Evolutionary conservation across 306 rosid species (phyloP), one percentile per base, ranked within the genome.

Genomic region (barrel medic (Medicago truncatula)): DNA sequence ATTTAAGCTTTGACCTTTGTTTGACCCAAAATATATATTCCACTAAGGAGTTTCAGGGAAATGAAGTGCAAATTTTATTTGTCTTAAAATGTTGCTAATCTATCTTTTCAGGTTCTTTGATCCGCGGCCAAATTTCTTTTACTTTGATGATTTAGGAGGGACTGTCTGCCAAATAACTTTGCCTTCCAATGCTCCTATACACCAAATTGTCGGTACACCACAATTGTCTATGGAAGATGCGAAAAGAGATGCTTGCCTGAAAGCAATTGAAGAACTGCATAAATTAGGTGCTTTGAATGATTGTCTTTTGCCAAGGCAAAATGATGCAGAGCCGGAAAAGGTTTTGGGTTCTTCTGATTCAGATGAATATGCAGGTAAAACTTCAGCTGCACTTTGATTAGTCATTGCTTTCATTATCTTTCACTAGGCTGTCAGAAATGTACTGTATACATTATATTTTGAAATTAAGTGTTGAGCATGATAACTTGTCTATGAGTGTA

Each of bases 211-310:
- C 38, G 71, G 98, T 76, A 6, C 82, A 8, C 83, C 96, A 6
- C 93, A 89, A 75, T 56, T 75, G 75, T 85, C 98, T 18, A 60
- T 50, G 78, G 98, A 90, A 65, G 96, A 83, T 76, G 89, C 98
- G 56, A 95, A 86, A 79, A 86, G 80, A 72, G 93, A 83, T 78
- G 97, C 95, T 76, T 92, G 98, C 84, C 82, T 95, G 79, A 85
- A 88, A 78, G 95, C 98, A 77, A 79, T 95, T n/a, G 89, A 92
- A 85, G 89, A 87, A 81, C 86, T 95, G 85, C 90, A 95, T 85
- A 89, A 89, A 71, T 50, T 79, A 73, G 97, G 97, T 68, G 87
- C 93, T 71, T 85, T 92, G 76, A 92, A 58, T 84, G 93, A 92
- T 83, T 86, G 36, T 83, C 96, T 92, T 75, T 82, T 95, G 92